phyloP scores from a whole-genome alignment of 345 rosid genomes.

The Gossypium turneri region DNA sequence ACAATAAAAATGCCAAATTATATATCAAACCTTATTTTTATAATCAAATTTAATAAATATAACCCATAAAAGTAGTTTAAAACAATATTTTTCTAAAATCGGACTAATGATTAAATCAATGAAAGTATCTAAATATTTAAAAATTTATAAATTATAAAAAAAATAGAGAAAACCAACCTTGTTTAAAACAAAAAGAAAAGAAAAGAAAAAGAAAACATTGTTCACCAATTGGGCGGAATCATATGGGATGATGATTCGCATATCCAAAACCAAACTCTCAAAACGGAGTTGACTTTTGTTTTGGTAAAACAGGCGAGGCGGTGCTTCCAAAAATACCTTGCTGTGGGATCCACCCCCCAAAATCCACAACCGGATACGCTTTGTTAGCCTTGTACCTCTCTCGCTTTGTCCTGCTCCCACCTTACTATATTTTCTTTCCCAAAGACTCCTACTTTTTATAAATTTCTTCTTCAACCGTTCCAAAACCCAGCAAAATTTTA shows the following conservation, averaged over 20 bases:
- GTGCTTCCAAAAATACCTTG: background rate
- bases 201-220: too few species aligned
- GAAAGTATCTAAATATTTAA: too few species aligned
- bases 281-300: background rate
- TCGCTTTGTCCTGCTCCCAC: background rate
- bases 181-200: too few species aligned
- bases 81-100: too few species aligned
- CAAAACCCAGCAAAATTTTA: background rate
- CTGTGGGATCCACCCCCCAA: background rate
- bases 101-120: rapidly evolving
- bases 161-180: too few species aligned
- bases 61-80: too few species aligned
- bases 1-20: too few species aligned
- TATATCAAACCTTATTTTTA: too few species aligned
- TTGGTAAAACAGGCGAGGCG: too few species aligned
- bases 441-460: background rate
- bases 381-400: background rate
- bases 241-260: background rate
- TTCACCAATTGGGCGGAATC: background rate
- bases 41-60: too few species aligned
- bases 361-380: background rate
- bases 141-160: too few species aligned
- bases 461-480: background rate
- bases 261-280: background rate
- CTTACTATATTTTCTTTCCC: background rate